Conservation (phyloP, 768 basidiomycete species). For the Rhodocollybia butyracea region DNA sequence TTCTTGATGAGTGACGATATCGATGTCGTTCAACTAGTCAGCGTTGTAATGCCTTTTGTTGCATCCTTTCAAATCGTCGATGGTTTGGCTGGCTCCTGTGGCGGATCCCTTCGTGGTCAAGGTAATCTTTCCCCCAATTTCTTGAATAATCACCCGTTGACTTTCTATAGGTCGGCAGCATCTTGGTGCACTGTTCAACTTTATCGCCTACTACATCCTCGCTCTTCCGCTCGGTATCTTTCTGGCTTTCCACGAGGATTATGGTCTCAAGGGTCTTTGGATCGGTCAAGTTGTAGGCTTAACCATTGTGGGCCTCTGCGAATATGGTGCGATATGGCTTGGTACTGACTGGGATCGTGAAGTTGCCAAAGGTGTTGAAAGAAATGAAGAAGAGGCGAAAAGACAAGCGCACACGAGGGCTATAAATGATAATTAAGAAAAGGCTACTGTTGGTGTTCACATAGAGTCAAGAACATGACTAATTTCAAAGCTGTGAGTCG, state of each 20-base stretch:
- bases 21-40: constrained; percentile 56
- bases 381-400: constrained; percentile 47
- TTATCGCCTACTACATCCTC: constrained; percentile 74
- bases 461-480: too few relatives aligned
- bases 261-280: constrained; percentile 75
- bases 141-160: constrained; percentile 20
- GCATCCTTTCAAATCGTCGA: constrained; percentile 81
- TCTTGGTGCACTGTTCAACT: constrained; percentile 71
- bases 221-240: constrained; percentile 78
- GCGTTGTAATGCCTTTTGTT: constrained; percentile 69
- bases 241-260: constrained; percentile 54
- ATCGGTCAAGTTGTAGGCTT: constrained; percentile 77
- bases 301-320: constrained; percentile 66
- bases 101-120: constrained; percentile 77
- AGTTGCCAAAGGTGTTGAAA: constrained; percentile 47
- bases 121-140: constrained; percentile 36
- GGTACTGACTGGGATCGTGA: constrained; percentile 64
- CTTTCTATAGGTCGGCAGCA: constrained; percentile 55
- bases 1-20: constrained; percentile 66
- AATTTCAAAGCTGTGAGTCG: too few relatives aligned
- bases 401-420: constrained; percentile 12
- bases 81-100: constrained; percentile 60
- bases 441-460: too few relatives aligned
- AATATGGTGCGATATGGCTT: constrained; percentile 59
- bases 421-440: too few relatives aligned